Percentiles rank a stretch among this genome's conserved stretches.
Evolutionary conservation across 139 green algal species (phyloP).

Genomic region (Tetraselmis chui): DNA sequence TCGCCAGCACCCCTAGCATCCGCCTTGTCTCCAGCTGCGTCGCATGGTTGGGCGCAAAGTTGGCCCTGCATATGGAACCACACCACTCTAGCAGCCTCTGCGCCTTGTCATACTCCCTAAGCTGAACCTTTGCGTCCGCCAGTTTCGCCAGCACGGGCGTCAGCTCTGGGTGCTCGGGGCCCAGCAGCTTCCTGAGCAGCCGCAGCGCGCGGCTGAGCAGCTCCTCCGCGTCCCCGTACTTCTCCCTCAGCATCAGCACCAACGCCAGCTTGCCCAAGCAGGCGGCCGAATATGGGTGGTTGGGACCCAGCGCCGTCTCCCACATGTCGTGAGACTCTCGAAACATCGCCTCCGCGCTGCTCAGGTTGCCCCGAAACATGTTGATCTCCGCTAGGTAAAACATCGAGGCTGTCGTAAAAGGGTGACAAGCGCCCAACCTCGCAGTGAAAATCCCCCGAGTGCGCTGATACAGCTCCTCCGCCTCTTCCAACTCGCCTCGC

Average conservation of each 20-base stretch:
- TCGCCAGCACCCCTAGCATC: not conserved
- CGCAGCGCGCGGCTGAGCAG: conserved; percentile 4
- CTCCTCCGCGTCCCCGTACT: not conserved
- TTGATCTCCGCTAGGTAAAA: no score
- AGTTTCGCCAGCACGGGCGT: no score
- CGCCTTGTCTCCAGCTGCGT: not conserved
- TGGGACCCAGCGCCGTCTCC: conserved; percentile 6
- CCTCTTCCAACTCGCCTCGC: conserved; percentile 13
- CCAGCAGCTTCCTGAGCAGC: no score
- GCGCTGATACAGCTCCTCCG: not conserved
- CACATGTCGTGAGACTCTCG: conserved; percentile 1
- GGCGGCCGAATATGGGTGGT: conserved; percentile 1
- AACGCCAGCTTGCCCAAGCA: conserved; percentile 5
- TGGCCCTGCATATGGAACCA: no score
- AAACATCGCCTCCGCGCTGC: conserved; percentile 10
- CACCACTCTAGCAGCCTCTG: no score
- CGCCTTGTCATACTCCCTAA: no score
- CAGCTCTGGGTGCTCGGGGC: no score
- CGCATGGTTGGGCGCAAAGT: no score
- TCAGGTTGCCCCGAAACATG: not conserved
- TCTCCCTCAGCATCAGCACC: conserved; percentile 2
- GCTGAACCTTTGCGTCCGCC: no score
- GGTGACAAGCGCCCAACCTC: not conserved
- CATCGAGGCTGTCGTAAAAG: not conserved
- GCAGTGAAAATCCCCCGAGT: not conserved